Evolutionary conservation across 2,329 filamentous ascomycete species (phyloP).

Genomic region (Acephala macrosclerotiorum): DNA sequence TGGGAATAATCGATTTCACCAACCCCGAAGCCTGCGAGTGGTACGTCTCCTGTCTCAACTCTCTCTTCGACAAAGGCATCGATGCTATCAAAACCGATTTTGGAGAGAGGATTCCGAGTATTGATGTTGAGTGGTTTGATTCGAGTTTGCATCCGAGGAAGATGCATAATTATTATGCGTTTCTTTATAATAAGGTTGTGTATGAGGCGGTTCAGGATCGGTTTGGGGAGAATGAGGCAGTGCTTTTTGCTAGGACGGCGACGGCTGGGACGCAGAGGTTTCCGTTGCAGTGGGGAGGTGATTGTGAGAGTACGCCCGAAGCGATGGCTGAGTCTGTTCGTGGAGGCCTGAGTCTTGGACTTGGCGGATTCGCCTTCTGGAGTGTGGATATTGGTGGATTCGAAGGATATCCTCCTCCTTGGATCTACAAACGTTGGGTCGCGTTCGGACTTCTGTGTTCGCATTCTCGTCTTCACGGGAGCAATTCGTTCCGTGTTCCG

Average conservation of each 20-base stretch:
- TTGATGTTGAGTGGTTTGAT: conserved; percentile 62
- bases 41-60: conserved; percentile 59
- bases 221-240: conserved; percentile 57
- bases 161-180: conserved; percentile 72
- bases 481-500: conserved; percentile 66
- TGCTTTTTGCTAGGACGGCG: conserved; percentile 65
- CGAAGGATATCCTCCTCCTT: conserved; percentile 62
- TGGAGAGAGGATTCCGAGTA: conserved; percentile 65
- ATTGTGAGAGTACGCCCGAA: conserved; percentile 68
- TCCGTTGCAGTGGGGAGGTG: conserved; percentile 67
- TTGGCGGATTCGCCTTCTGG: conserved; percentile 67
- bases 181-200: conserved; percentile 66
- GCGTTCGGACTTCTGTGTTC: conserved; percentile 68
- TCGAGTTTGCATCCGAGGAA: conserved; percentile 55
- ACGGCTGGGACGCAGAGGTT: conserved; percentile 66
- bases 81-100: conserved; percentile 71
- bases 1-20: conserved; percentile 69
- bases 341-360: conserved; percentile 62
- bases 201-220: conserved; percentile 59
- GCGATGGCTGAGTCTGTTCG: conserved; percentile 68
- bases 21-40: conserved; percentile 64
- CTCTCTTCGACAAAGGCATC: conserved; percentile 64
- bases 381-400: conserved; percentile 69
- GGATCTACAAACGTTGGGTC: conserved; percentile 70
- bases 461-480: conserved; percentile 66